Conservation (phyloP, 352 stramenopile genomes). For the Phytophthora chlamydospora region DNA sequence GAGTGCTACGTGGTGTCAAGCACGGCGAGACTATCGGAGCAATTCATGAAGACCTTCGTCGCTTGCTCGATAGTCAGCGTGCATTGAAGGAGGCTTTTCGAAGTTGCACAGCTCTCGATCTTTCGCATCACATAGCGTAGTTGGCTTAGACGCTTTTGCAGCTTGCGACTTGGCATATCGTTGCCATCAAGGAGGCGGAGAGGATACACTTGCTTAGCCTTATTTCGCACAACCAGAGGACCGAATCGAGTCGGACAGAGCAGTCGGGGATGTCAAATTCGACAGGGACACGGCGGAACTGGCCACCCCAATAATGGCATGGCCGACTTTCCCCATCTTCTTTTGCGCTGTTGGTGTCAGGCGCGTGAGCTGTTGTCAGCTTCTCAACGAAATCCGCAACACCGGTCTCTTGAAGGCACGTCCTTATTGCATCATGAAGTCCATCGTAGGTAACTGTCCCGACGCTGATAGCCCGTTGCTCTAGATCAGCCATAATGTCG, state of each 20-base stretch:
- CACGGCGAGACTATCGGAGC: slow-evolving; percentile 6
- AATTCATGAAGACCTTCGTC: neutral
- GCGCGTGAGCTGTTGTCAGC: neutral
- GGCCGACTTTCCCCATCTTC: neutral
- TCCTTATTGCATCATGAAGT: slow-evolving; percentile 1
- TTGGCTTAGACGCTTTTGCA: slow-evolving; percentile 1
- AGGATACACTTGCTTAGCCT: too few species aligned
- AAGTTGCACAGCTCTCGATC: slow-evolving; percentile 3
- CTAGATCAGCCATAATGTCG: slow-evolving; percentile 16
- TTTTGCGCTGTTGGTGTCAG: too few species aligned
- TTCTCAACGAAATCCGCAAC: slow-evolving; percentile 2
- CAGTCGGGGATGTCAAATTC: slow-evolving; percentile 14
- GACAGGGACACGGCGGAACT: slow-evolving; percentile 10
- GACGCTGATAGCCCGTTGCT: slow-evolving; percentile 15
- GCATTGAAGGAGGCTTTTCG: slow-evolving; percentile 2
- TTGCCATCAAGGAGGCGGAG: too few species aligned
- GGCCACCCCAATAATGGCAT: slow-evolving; percentile 10
- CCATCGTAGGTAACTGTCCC: slow-evolving; percentile 9
- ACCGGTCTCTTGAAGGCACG: slow-evolving; percentile 2
- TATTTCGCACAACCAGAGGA: neutral
- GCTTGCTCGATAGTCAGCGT: slow-evolving; percentile 1
- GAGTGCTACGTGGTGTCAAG: neutral
- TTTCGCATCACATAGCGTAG: slow-evolving; percentile 9
- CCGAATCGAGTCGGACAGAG: slow-evolving; percentile 3
- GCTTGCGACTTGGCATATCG: too few species aligned